Conservation (phyloP, 192 early-diverging fungal species). For the Podila epigama region DNA sequence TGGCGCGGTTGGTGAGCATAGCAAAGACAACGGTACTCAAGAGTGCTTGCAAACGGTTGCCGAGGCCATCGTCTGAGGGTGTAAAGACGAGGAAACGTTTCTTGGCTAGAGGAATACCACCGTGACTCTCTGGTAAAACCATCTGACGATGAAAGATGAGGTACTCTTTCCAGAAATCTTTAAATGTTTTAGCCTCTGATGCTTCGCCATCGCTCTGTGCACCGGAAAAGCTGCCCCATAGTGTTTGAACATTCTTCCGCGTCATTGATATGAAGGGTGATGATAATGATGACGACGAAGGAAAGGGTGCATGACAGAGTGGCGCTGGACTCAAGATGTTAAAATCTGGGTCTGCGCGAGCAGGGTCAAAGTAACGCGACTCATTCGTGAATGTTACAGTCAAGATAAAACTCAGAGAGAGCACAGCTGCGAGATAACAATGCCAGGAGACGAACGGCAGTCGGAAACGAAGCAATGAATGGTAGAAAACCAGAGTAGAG, state of each 20-base stretch:
- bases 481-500: neutral
- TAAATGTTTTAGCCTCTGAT: slow-evolving; percentile 13
- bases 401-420: slow-evolving; percentile 24
- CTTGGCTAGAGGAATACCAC: slow-evolving; percentile 19
- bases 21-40: slow-evolving; percentile 37
- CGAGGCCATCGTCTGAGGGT: slow-evolving; percentile 41
- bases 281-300: no score
- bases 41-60: slow-evolving; percentile 38
- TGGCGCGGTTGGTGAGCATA: slow-evolving; percentile 35
- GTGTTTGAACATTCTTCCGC: no score
- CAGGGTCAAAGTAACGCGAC: slow-evolving; percentile 17
- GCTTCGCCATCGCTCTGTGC: neutral
- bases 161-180: slow-evolving; percentile 42
- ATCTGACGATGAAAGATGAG: slow-evolving; percentile 29
- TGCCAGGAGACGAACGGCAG: neutral
- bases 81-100: slow-evolving; percentile 37
- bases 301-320: slow-evolving; percentile 14
- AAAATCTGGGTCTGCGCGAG: slow-evolving; percentile 14
- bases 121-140: slow-evolving; percentile 19
- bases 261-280: no score
- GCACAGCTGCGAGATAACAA: neutral
- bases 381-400: slow-evolving; percentile 32
- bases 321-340: slow-evolving; percentile 27
- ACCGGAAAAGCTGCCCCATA: no score
- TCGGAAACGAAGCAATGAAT: slow-evolving; percentile 18